Evolutionary conservation across 2,329 filamentous ascomycete species (phyloP), one percentile per base, ranked within the genome.

Genomic region (Ceratocystis harringtonii): DNA sequence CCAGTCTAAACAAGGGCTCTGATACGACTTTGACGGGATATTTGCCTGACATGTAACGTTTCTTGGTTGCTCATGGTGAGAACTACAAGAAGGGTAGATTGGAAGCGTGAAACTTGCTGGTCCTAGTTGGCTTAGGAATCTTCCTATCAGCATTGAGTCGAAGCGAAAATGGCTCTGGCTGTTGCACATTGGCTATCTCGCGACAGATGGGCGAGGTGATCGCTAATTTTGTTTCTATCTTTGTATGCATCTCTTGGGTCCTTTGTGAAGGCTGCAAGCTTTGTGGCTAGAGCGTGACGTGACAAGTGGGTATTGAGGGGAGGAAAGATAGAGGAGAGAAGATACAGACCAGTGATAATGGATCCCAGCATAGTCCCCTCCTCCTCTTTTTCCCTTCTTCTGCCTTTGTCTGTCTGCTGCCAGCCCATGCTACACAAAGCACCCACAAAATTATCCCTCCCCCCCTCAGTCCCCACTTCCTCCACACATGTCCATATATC

Each of bases 1-100:
- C 32, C 19, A 52, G 48, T 25, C 12, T 52, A 25, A 19, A 58
- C 15, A 58, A 32, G 12, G 28, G 17, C 25, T 25, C 19, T 25
- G 15, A 30, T 58, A 19, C 25, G 28, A 30, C 12, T 36, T 3
- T 12, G 32, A 36, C 32, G 32, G 15, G 25, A 58, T 32, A 36
- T 58, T 61, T 7, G 15, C 10, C 22, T 58, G 61, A 41, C 69
- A 69, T 69, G 69, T 69, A 69, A 69, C 69, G 69, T 69, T 69
- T 68, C 68, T 22, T 65, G 63, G 28, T 50, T 45, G 10, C 12
- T 15, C 28, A 43, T 25, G 30, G 48, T 45, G 28, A 17, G 48
- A 25, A 25, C 48, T 52, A 52, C 12, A 5, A 52, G 48, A 10
- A 12, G 19, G 48, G 22, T 25, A 28, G 25, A 25, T 52, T 25